phyloP scores from a whole-genome alignment of 1,284 basidiomycete genomes.

The Neolentinus lepideus region DNA sequence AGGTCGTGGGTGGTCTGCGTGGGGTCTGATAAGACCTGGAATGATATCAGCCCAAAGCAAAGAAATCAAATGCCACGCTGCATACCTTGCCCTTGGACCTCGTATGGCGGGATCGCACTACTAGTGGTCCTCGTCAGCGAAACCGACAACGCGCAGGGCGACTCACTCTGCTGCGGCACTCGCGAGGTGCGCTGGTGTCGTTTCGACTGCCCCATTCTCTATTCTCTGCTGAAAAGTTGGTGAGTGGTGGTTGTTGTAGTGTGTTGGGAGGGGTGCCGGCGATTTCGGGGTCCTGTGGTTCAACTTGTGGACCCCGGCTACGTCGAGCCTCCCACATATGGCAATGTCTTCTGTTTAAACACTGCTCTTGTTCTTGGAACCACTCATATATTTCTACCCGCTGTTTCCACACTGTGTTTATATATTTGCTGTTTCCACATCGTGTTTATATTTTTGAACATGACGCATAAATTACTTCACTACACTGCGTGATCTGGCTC shows the following conservation, averaged over 20 bases:
- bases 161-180: slow-evolving; percentile 20
- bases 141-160: neutral
- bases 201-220: slow-evolving; percentile 23
- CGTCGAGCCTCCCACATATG: neutral
- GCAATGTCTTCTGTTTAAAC: no score
- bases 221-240: neutral
- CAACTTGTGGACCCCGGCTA: neutral
- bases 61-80: slow-evolving; percentile 11
- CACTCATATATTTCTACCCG: no score
- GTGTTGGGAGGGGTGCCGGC: neutral
- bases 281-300: neutral
- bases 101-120: slow-evolving; percentile 61
- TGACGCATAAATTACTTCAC: no score
- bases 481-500: no score
- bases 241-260: neutral
- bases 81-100: slow-evolving; percentile 54
- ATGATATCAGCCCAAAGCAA: slow-evolving; percentile 3
- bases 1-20: slow-evolving; percentile 58
- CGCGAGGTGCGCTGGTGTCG: slow-evolving; percentile 24
- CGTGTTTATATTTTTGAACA: no score
- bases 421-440: no score
- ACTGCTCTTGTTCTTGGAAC: no score
- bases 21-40: slow-evolving; percentile 55
- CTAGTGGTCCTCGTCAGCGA: slow-evolving; percentile 7
- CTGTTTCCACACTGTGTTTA: no score